Evolutionary conservation across 345 rosid species (phyloP).

Genomic region (Bruguiera sexangula): DNA sequence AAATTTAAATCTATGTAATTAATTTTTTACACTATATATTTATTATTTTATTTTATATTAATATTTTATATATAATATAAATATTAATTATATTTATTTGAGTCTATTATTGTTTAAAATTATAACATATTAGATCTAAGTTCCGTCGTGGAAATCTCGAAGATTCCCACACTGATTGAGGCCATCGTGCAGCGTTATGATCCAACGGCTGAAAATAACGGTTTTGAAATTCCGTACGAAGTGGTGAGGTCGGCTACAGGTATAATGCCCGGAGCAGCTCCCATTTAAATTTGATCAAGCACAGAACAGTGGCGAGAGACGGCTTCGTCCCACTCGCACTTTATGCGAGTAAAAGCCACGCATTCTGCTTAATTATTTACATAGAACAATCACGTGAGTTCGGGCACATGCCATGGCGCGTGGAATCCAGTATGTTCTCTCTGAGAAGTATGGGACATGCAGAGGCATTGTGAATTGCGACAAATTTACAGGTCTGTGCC

Average conservation of each 20-base stretch:
- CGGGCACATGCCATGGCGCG: slow-evolving; percentile 3
- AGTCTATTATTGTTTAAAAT: no score
- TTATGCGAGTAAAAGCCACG: slow-evolving; percentile 7
- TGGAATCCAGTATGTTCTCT: not conserved
- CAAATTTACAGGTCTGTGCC: slow-evolving; percentile 25
- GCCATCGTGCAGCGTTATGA: no score
- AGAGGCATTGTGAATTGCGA: slow-evolving; percentile 8
- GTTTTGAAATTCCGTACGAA: not conserved
- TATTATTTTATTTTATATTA: no score
- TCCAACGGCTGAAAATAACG: not conserved
- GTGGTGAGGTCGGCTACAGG: no score
- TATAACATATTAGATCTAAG: not conserved
- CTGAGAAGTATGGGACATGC: not conserved
- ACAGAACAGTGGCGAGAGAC: not conserved
- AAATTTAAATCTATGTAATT: no score
- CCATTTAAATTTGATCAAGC: not conserved
- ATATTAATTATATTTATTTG: no score
- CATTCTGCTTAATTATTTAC: not conserved
- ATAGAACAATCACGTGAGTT: not conserved
- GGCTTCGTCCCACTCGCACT: slow-evolving; percentile 3
- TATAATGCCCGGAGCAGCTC: slow-evolving; percentile 9
- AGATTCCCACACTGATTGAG: no score
- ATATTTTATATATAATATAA: no score
- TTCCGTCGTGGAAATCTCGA: not conserved
- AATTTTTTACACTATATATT: no score